Base-by-base conservation (phyloP, 164 flowering plant genomes). In the Chloranthus sessilifolius region DNA sequence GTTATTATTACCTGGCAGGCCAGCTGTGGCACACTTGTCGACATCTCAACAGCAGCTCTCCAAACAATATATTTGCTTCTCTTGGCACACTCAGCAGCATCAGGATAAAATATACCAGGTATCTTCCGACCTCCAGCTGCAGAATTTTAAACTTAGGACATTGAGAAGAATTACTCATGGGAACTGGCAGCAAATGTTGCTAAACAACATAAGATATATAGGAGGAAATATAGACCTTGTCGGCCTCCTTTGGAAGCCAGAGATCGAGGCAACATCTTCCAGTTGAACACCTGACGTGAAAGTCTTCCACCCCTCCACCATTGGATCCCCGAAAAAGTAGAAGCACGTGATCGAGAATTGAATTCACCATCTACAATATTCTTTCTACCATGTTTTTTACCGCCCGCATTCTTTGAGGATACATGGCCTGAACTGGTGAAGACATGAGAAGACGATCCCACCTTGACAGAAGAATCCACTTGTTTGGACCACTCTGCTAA, bases 271-370 rank as follows among this genome's bases (percentile, higher is more conserved):
- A 94, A 56, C 50, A 71, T 74, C 80, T 84, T 89, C 84, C 97
- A 84, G 57, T 57, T 72, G 68, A 84, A 94, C 44, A 86, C 47
- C 60, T 65, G 75, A 43, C 99, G 84, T 26, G 99, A 84, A 63
- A 72, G 53, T 46, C 64, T 68, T 34, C 97, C 97, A 71, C 99
- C 99, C 59, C 99, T 78, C 97, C 97, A 86, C 97, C 97, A 94
- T 55, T 73, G 73, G 41, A 76, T 56, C 28, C 71, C 59, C 47
- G 78, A 61, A n/a, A 77, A 82, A 33, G 59, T 28, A 26, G 75
- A 53, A 61, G 72, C 63, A 46, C 62, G 72, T 28, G 73, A 38
- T 51, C 69, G 45, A 42, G 72, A 67, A 21, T 42, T 64, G 22
- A 69, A 43, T 24, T 66, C 87, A 43, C 23, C 34, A 50, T 72